Base-by-base conservation (phyloP, 257 asterid genomes). In the Thymus mandschuricus region DNA sequence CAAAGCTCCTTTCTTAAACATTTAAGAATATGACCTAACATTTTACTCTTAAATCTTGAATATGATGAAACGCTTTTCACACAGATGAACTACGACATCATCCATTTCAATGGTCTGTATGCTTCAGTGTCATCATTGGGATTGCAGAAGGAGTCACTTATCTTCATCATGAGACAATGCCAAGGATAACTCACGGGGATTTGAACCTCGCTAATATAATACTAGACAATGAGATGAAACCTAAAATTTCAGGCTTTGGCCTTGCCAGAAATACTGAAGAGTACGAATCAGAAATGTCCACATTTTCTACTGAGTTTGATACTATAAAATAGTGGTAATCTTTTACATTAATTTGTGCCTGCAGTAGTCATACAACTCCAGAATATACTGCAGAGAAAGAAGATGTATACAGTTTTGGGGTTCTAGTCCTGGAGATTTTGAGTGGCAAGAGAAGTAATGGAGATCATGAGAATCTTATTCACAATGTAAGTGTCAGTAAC, bases 121-220 rank as follows among this genome's bases (percentile, higher is more conserved):
- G 74, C 45, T 71, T 77, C 77, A 62, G 66, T 65, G 67, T 76
- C 33, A 66, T 71, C 27, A 31, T 21, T 52, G 71, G 66, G 8
- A 60, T 77, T 43, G 71, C 71, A 40, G 48, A 51, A 38, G 81
- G 75, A 68, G 28, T 78, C 72, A n/a, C 35, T 46, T 78, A 72
- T 68, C 81, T 78, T 61, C 81, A 78, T 35, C 62, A 61, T 13
- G 59, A 72, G 28, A 45, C 76, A 28, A 28, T 64, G 40, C 49
- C 50, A 30, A 8, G 9, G 7, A 43, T 40, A 12, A 68, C 73
- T 62, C 69, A 60, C 11, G 33, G 52, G 45, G 40, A 56, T 34
- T 29, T 78, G 46, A 62, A 27, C 2, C 13, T 63, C 8, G 5
- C 29, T 68, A 44, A 73, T 35, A 78, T 77, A 41, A 34, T 77